phyloP scores from a whole-genome alignment of 202 grass and related monocot species.

The Panicum virgatum region DNA sequence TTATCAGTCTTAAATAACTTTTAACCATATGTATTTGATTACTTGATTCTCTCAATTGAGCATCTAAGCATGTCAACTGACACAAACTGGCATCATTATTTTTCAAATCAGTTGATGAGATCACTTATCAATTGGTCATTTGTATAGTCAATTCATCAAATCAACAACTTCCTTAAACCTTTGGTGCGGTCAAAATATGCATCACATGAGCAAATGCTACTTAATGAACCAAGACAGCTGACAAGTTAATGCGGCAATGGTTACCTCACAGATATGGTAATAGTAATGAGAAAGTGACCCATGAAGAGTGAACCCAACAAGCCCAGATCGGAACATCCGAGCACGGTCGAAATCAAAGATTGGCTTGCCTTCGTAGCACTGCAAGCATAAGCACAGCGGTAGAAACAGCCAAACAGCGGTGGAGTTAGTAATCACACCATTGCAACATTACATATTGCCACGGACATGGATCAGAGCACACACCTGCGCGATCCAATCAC shows the following conservation, averaged over 20 bases:
- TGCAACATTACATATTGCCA: not conserved
- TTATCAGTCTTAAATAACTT: not conserved
- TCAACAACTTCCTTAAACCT: not conserved
- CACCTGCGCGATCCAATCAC: constrained; percentile 99
- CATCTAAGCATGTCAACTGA: not conserved
- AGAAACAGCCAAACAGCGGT: not conserved
- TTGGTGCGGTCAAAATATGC: not conserved
- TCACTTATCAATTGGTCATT: not conserved
- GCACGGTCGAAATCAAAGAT: constrained; percentile 94
- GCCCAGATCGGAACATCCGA: constrained; percentile 85
- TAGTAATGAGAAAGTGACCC: constrained; percentile 98
- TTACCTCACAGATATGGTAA: constrained; percentile 90
- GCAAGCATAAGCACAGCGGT: constrained; percentile 19
- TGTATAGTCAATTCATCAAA: not conserved
- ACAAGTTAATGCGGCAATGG: not conserved
- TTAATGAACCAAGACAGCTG: not conserved
- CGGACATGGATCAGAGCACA: not conserved
- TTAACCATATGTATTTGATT: not conserved
- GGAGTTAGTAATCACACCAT: constrained; percentile 5
- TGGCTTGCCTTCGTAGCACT: constrained; percentile 93
- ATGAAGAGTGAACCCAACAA: constrained; percentile 91
- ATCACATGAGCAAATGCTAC: not conserved
- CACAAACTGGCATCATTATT: not conserved
- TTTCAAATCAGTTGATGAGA: not conserved
- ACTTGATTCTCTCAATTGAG: not conserved